Evolutionary conservation across 805 yeast genomes (phyloP), one percentile per base, ranked within the genome.

Genomic region (Ogataea paradorogensis): DNA sequence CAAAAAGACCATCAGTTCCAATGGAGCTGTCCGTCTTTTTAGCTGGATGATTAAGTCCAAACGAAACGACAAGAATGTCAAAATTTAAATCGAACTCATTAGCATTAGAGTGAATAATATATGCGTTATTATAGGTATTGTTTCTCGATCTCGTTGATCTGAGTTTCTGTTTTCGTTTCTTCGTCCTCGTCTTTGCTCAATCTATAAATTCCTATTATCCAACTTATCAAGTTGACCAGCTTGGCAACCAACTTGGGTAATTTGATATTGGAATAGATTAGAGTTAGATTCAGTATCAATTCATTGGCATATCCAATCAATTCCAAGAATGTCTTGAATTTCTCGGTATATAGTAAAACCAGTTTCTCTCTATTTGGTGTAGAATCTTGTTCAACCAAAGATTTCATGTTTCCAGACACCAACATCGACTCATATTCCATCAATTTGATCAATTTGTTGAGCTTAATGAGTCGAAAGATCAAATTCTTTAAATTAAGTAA

Each of bases 301-400:
- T 63, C 67, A 41, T 58, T 58, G 5, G 54, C 28, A 38, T 58
- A 60, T 7, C 64, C 63, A 5, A 55, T 25, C 4, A 61, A 46
- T 29, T 63, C 66, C 15, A 61, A 14, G 1, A 47, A 41, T 4
- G 58, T 47, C 21, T 51, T 53, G 18, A 50, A 34, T 38, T 55
- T 55, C 18, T 53, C 60, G 0, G 53, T 51, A 32, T 55, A 46
- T 9, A 63, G 42, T 6, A 50, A 25, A 9, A 48, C 42, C 27
- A 53, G 40, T 31, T 48, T 48, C 11, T 47, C 38, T 14, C 47
- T 34, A 22, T 51, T 44, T 25, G 48, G 40, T 20, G 35, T 30
- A 6, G 27, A 4, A 4, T 27, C 32, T 9, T 27, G 25, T 4
- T 25, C 27, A 15, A 13, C 9, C 25, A 23, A 11, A 23, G n/a